Percentiles rank a stretch among this genome's conserved stretches.
These are phyloP conservation scores for Coniochaeta sp. DNA, from an alignment of 2,329 filamentous ascomycete genomes.

Conservation along the genomic window DNA sequence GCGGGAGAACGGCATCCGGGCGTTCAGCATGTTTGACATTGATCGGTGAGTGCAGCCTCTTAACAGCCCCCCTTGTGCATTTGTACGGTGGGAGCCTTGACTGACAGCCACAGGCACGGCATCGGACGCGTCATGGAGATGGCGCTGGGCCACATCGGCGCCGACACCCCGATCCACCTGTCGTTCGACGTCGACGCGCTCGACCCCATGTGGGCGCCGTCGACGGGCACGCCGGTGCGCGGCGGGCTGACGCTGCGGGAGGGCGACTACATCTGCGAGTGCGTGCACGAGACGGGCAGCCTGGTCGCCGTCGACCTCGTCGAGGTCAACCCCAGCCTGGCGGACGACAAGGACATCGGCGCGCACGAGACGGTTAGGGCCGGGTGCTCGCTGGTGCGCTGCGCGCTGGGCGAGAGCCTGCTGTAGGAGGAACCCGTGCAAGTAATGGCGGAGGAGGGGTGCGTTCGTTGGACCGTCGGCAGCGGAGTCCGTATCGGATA, in stretches of 20 bases:
- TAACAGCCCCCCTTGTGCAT: too few relatives aligned
- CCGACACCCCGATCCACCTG: slow-evolving; percentile 91
- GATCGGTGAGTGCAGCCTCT: slow-evolving; percentile 55
- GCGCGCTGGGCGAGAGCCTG: slow-evolving; percentile 85
- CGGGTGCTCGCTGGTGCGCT: slow-evolving; percentile 84
- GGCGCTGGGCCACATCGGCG: slow-evolving; percentile 93
- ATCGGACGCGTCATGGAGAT: slow-evolving; percentile 96
- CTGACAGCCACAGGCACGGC: slow-evolving; percentile 57
- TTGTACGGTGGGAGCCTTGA: not conserved
- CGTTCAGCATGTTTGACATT: slow-evolving; percentile 98
- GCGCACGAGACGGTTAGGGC: slow-evolving; percentile 83
- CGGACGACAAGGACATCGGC: slow-evolving; percentile 50
- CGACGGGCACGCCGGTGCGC: slow-evolving; percentile 89
- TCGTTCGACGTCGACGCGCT: slow-evolving; percentile 96
- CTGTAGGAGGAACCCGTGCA: slow-evolving; percentile 48
- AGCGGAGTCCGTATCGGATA: not conserved
- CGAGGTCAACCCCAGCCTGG: slow-evolving; percentile 71
- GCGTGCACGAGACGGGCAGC: slow-evolving; percentile 71
- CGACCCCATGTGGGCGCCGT: slow-evolving; percentile 93
- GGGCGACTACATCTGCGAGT: slow-evolving; percentile 94
- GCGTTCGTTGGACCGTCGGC: not conserved
- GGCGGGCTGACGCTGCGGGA: slow-evolving; percentile 90
- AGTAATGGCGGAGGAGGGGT: not conserved
- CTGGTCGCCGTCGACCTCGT: slow-evolving; percentile 76
- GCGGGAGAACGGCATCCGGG: slow-evolving; percentile 82